A percentile compares a stretch with the other conserved stretches of the same genome.
phyloP scores from a whole-genome alignment of 139 green algal species.

The Asterochloris sp. region DNA sequence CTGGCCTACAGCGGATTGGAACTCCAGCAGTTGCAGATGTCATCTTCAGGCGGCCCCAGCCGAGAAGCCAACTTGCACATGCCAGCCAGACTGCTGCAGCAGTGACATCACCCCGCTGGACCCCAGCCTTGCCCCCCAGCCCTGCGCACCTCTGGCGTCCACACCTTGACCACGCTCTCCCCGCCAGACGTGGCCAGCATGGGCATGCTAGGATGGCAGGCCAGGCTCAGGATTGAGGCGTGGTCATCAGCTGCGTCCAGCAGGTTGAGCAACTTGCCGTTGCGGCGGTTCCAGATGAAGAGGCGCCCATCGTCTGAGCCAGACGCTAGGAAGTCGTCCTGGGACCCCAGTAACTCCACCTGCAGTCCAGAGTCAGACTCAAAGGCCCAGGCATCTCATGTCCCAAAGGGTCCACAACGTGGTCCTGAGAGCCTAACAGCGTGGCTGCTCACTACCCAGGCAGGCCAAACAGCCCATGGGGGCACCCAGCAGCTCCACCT shows the following conservation, averaged over 20 bases:
- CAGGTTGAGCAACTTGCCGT: slow-evolving; percentile 23
- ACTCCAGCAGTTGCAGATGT: neutral
- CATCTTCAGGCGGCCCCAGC: neutral
- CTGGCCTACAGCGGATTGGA: neutral
- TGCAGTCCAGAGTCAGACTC: neutral
- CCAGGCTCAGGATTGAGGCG: neutral
- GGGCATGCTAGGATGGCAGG: slow-evolving; percentile 28
- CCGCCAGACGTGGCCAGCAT: slow-evolving; percentile 44
- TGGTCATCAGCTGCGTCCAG: slow-evolving; percentile 8
- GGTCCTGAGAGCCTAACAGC: too few species aligned
- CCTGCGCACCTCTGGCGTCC: slow-evolving; percentile 34
- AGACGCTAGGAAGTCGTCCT: slow-evolving; percentile 47
- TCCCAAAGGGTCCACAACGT: too few species aligned
- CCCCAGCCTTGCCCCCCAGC: neutral
- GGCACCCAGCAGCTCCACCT: too few species aligned
- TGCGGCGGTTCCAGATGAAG: slow-evolving; percentile 57
- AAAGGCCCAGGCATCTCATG: neutral
- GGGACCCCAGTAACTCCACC: slow-evolving; percentile 20
- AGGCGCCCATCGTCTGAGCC: slow-evolving; percentile 66
- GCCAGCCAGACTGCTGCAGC: neutral
- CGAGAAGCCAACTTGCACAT: neutral
- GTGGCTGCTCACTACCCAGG: too few species aligned
- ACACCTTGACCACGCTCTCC: slow-evolving; percentile 44
- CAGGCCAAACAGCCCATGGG: too few species aligned
- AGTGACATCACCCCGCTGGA: too few species aligned